phyloP scores from a whole-genome alignment of 805 yeast genomes.

The Spathaspora arborariae region DNA sequence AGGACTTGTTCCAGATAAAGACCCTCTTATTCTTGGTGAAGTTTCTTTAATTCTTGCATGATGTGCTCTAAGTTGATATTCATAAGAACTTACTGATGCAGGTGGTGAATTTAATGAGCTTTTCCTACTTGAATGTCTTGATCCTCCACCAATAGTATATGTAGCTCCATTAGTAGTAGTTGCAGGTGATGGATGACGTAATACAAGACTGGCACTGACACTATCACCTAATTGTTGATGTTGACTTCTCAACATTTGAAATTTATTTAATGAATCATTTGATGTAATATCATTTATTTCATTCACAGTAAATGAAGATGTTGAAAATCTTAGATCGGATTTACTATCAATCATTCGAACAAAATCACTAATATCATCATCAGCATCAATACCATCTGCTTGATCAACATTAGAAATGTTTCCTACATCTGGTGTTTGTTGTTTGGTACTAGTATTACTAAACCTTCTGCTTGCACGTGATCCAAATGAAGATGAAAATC shows the following conservation, averaged over 20 bases:
- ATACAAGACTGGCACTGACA: slow-evolving; percentile 46
- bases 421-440: slow-evolving; percentile 19
- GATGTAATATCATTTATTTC: slow-evolving; percentile 5
- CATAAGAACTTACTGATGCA: slow-evolving; percentile 6
- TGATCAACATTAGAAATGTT: slow-evolving; percentile 17
- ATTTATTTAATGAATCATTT: slow-evolving; percentile 46
- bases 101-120: slow-evolving; percentile 23
- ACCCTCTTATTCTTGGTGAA: slow-evolving; percentile 6
- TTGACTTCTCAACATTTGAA: slow-evolving; percentile 48
- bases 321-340: slow-evolving; percentile 42
- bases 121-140: slow-evolving; percentile 24
- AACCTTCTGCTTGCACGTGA: slow-evolving; percentile 55
- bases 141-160: slow-evolving; percentile 9
- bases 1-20: not conserved
- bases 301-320: slow-evolving; percentile 13
- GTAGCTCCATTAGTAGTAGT: not conserved
- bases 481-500: slow-evolving; percentile 71
- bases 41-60: slow-evolving; percentile 27
- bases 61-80: slow-evolving; percentile 14
- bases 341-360: slow-evolving; percentile 67
- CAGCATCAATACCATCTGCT: slow-evolving; percentile 44
- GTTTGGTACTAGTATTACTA: slow-evolving; percentile 29
- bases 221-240: slow-evolving; percentile 56
- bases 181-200: slow-evolving; percentile 18
- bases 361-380: slow-evolving; percentile 66